Evolutionary conservation across 208 protist species (phyloP).

Genomic region (Strigomonas culicis): DNA sequence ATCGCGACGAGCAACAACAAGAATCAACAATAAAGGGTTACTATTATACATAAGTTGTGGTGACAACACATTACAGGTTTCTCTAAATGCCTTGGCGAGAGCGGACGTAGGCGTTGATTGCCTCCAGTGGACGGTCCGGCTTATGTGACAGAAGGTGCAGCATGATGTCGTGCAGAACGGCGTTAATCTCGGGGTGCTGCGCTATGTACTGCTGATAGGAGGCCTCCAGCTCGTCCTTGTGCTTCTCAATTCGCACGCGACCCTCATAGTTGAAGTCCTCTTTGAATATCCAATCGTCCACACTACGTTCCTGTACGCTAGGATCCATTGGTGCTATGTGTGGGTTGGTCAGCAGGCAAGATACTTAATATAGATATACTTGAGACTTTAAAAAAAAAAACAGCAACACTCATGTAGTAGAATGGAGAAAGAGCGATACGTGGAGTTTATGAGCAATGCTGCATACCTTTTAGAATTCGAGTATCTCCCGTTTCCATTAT

Average conservation of each 20-base stretch:
- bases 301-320: background rate
- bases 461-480: too few species aligned
- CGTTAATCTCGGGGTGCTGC: constrained; percentile 55
- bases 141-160: constrained; percentile 60
- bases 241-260: constrained; percentile 55
- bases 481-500: too few species aligned
- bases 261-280: constrained; percentile 77
- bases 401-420: too few species aligned
- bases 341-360: too few species aligned
- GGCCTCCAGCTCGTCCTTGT: constrained; percentile 32
- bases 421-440: too few species aligned
- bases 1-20: background rate
- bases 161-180: constrained; percentile 63
- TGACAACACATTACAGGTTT: too few species aligned
- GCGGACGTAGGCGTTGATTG: constrained; percentile 49
- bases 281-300: constrained; percentile 17
- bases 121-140: constrained; percentile 55
- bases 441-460: too few species aligned
- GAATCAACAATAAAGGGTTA: background rate
- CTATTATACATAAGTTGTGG: background rate
- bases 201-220: constrained; percentile 47
- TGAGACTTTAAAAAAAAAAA: too few species aligned
- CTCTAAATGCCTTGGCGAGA: constrained; percentile 19
- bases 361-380: too few species aligned
- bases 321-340: too few species aligned